These are phyloP conservation scores for Schizothecium vesticola DNA, from an alignment of 495 filamentous ascomycete genomes.

Conservation along the genomic window DNA sequence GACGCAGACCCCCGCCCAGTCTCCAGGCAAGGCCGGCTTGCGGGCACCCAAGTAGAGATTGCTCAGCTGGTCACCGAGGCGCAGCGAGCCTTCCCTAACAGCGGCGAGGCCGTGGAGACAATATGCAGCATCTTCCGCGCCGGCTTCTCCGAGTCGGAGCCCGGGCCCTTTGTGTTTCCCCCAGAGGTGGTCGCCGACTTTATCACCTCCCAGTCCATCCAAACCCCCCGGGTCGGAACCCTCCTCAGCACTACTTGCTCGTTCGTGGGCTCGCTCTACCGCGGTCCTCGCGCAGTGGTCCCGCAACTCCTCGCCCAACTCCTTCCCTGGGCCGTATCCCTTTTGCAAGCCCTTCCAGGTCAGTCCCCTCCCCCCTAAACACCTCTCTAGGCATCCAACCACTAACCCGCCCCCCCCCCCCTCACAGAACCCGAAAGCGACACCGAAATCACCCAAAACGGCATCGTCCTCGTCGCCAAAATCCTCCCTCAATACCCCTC, in stretches of 20 bases:
- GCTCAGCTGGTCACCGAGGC: slow-evolving; percentile 48
- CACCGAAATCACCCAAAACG: slow-evolving; percentile 72
- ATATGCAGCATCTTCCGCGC: slow-evolving; percentile 70
- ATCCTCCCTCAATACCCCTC: slow-evolving; percentile 60
- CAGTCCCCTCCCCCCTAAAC: slow-evolving; percentile 22
- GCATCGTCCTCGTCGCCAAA: slow-evolving; percentile 65
- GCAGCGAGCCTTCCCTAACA: slow-evolving; percentile 51
- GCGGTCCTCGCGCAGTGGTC: slow-evolving; percentile 36
- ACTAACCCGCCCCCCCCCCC: no score
- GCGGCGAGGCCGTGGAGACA: slow-evolving; percentile 67
- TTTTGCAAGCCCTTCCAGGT: slow-evolving; percentile 60
- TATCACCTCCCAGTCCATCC: slow-evolving; percentile 55
- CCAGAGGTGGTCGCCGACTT: slow-evolving; percentile 65
- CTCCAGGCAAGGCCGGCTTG: slow-evolving; percentile 9
- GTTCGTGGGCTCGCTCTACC: slow-evolving; percentile 62
- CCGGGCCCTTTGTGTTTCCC: slow-evolving; percentile 74
- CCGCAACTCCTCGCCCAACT: slow-evolving; percentile 48
- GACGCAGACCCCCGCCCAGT: slow-evolving; percentile 34
- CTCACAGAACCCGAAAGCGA: slow-evolving; percentile 55
- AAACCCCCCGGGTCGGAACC: slow-evolving; percentile 63
- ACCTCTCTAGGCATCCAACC: neutral
- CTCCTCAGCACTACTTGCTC: slow-evolving; percentile 74
- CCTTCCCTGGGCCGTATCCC: slow-evolving; percentile 57
- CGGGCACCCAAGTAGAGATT: slow-evolving; percentile 40
- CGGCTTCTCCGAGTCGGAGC: slow-evolving; percentile 72